Base-by-base conservation (phyloP, 2,329 filamentous ascomycete genomes). In the Hirsutella rhossiliensis region DNA sequence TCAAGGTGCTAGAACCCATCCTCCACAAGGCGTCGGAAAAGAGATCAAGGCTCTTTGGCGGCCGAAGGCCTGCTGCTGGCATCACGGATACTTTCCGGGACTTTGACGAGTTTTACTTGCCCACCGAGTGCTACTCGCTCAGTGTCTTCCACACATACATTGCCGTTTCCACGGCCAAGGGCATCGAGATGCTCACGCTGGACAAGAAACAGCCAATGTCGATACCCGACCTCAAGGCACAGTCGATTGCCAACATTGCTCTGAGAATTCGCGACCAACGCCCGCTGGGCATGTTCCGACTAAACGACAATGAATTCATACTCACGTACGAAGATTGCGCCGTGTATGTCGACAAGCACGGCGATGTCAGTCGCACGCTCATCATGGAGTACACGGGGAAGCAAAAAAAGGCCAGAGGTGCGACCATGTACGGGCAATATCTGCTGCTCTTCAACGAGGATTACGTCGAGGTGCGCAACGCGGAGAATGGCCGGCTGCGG, bases 311-410 rank as follows among this genome's bases (percentile, higher is more conserved):
- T 45, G 92, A 95, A 61, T 98, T 97, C 64, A 70, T 98, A 23
- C 79, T 96, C 41, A 87, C 85, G 32, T 98, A 97, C 62, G 86
- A 94, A 63, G 88, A 96, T 62, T 97, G 90, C 54, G 92, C 89
- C 17, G 89, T 98, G 9, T 98, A 97, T 57, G 85, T 97, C 58
- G 94, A 98, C 69, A 96, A 97, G 65, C 88, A 97, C 62, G 92
- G 92, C 52, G 92, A 98, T 48, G 87, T 98, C 27, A 90, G 82
- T 34, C 84, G 94, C 39, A 87, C 84, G 27, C 87, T 97, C 46
- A 89, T 97, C 56, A 95, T 98, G 88, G 88, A 97, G 60, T 98
- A 97, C 62, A 92, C 94, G n/a, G 92, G 92, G 52, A 90, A 84
- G 56, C 75, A 78, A 59, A 78, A 78, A 63, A 78, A 77, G 62